Evolutionary conservation across 345 rosid genomes (phyloP), one percentile per base, ranked within the genome.

Genomic region (Excoecaria agallocha): DNA sequence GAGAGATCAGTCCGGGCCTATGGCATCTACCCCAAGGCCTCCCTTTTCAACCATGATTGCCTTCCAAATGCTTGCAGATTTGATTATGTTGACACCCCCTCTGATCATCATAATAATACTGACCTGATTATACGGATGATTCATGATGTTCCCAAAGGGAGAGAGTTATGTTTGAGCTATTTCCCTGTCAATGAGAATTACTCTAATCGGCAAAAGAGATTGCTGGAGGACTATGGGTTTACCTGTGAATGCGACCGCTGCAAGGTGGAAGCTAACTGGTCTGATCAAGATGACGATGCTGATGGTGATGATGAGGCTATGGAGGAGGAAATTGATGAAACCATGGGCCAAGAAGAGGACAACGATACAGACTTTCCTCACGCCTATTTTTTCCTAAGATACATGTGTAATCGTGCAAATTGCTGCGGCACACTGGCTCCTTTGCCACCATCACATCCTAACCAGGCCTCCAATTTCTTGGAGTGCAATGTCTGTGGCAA

Each of bases 11-110:
- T 89, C 3, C 80, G 97, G 39, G 95, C 90, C 0, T 94, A 91
- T 68, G 97, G 93, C 9, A 86, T 94, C 22, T 94, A 91, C 60
- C 91, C 91, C 0, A 86, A 77, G 80, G 90, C 93, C 1, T 86
- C 97, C 13, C 84, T 92, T 55, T 89, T 92, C 77, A 94, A 92
- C 73, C 97, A 92, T 56, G 98, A 90, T 61, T 94, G 97, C 81
- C 93, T 94, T n/a, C 98, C 98, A 22, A 92, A 92, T 87, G 98
- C 93, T 66, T 94, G 98, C 72, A 83, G 97, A 75, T 92, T 94
- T 59, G 97, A 90, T 65, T 92, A 92, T 17, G 88, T 91, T 2
- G 97, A 92, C 80, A 61, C 85, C 39, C 82, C 60, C 48, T 11
- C 71, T 1, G 85, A 64, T 19, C 74, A 72, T 30, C 30, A 30